phyloP scores from a whole-genome alignment of 345 rosid species.

The Sisymbrium irio region DNA sequence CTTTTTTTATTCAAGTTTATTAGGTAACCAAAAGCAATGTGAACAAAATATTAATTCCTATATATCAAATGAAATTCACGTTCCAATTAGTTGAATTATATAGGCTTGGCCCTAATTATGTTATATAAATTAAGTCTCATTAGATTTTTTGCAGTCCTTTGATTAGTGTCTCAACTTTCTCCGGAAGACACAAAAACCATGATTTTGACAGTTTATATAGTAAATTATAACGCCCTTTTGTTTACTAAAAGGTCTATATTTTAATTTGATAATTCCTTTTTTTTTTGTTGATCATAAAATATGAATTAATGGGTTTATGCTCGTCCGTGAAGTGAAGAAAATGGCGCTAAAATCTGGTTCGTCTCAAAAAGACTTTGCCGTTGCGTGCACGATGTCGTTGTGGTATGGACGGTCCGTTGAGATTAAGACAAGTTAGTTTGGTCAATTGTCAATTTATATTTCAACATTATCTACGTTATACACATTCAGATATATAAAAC shows the following conservation, averaged over 20 bases:
- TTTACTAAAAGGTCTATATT: background rate
- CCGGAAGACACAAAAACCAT: background rate
- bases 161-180: background rate
- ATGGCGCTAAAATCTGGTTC: conserved; percentile 12
- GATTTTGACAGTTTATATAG: too few species aligned
- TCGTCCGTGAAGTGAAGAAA: background rate
- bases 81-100: background rate
- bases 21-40: background rate
- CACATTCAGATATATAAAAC: background rate
- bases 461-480: conserved; percentile 5
- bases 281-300: background rate
- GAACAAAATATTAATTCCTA: background rate
- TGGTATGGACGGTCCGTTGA: conserved; percentile 13
- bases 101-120: background rate
- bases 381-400: conserved; percentile 31
- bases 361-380: conserved; percentile 5
- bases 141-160: background rate
- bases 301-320: background rate
- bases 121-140: background rate
- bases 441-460: conserved; percentile 5
- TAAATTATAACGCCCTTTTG: background rate
- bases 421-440: conserved; percentile 12
- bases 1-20: conserved; percentile 9
- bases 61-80: background rate
- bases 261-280: background rate